A percentile compares a stretch with the other conserved stretches of the same genome.
phyloP scores from a whole-genome alignment of 805 yeast genomes.

The Isabelozyma heimii region DNA sequence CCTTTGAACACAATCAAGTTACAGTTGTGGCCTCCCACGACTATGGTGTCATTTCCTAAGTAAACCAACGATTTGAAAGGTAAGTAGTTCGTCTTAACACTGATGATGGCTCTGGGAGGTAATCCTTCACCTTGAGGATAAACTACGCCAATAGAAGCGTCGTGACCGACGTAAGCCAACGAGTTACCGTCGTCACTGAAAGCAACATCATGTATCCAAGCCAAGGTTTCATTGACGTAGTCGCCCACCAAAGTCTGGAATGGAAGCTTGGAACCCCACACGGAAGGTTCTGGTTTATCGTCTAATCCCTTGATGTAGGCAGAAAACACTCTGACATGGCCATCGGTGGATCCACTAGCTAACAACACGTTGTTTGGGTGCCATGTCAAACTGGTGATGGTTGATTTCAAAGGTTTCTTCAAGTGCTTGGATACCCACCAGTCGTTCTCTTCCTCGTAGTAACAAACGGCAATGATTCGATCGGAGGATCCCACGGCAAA shows the following conservation, averaged over 20 bases:
- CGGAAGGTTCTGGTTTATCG: slow-evolving; percentile 70
- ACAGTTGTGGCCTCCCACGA: slow-evolving; percentile 91
- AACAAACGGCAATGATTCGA: slow-evolving; percentile 90
- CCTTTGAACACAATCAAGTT: slow-evolving; percentile 86
- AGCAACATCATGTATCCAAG: slow-evolving; percentile 90
- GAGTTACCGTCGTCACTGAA: slow-evolving; percentile 80
- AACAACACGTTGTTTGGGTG: slow-evolving; percentile 88
- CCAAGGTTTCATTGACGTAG: slow-evolving; percentile 61
- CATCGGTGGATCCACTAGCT: slow-evolving; percentile 91
- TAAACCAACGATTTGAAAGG: slow-evolving; percentile 81
- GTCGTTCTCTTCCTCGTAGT: slow-evolving; percentile 92
- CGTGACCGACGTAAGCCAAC: slow-evolving; percentile 82
- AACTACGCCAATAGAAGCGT: slow-evolving; percentile 75
- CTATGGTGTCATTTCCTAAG: slow-evolving; percentile 60
- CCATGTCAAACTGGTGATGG: slow-evolving; percentile 83
- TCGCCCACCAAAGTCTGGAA: slow-evolving; percentile 91
- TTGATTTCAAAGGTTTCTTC: slow-evolving; percentile 89
- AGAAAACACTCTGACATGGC: slow-evolving; percentile 85
- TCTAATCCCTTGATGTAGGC: slow-evolving; percentile 89
- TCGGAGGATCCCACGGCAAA: slow-evolving; percentile 98
- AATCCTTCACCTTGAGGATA: slow-evolving; percentile 68
- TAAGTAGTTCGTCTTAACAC: slow-evolving; percentile 63
- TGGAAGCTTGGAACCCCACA: slow-evolving; percentile 95
- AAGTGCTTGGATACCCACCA: slow-evolving; percentile 99
- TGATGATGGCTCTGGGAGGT: slow-evolving; percentile 59